These are phyloP conservation scores for Beauveria rudraprayagi DNA, from an alignment of 2,329 filamentous ascomycete genomes.

Conservation along the genomic window DNA sequence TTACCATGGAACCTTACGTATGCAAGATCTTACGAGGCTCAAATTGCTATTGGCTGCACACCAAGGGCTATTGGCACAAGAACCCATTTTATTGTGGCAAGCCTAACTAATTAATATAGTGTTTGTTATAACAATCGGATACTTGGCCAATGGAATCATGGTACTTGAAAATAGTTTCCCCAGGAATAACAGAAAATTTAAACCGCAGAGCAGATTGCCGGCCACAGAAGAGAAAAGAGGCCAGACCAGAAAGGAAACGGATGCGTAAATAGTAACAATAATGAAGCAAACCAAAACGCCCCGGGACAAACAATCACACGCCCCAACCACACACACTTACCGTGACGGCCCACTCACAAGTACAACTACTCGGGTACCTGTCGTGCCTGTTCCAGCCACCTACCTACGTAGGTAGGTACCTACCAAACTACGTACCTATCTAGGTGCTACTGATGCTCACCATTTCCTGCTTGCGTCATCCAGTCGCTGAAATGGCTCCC, in stretches of 20 bases:
- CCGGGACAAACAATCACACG: background rate
- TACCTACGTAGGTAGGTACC: no score
- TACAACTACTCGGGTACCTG: no score
- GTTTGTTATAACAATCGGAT: no score
- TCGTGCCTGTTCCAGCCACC: background rate
- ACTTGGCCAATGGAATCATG: background rate
- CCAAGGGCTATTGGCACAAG: no score
- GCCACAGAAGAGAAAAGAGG: background rate
- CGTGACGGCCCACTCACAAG: background rate
- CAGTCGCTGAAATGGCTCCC: constrained; percentile 24
- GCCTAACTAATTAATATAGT: no score
- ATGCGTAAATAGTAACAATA: constrained; percentile 2
- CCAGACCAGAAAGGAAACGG: background rate
- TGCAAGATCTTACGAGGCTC: no score
- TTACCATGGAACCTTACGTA: no score
- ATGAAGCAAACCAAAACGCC: background rate
- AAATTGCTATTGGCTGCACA: no score
- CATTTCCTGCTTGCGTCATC: constrained; percentile 23
- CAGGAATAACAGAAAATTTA: no score
- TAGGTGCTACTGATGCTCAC: constrained; percentile 10
- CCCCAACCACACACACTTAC: background rate
- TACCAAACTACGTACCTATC: no score
- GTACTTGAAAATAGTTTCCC: background rate
- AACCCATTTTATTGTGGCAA: no score
- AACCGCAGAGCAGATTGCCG: background rate